Evolutionary conservation across 805 yeast species (phyloP).

Genomic region (Monosporozyma servazzii): DNA sequence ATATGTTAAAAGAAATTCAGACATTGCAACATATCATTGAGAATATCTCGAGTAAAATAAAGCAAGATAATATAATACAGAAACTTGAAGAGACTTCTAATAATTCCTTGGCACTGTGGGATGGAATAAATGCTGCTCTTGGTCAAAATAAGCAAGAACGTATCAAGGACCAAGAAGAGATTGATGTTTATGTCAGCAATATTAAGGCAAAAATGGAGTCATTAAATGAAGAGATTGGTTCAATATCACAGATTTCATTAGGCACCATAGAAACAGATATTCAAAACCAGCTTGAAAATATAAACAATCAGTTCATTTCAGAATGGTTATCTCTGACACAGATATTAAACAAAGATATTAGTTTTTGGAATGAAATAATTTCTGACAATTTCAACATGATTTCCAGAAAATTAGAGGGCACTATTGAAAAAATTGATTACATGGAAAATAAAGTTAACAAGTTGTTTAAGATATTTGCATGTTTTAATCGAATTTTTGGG

Average conservation of each 20-base stretch:
- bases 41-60: background rate
- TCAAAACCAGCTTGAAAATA: constrained; percentile 23
- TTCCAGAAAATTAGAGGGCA: background rate
- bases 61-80: background rate
- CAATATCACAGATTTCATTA: background rate
- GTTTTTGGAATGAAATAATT: constrained; percentile 10
- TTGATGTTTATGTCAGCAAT: background rate
- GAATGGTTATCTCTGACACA: constrained; percentile 10
- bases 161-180: background rate
- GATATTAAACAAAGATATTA: constrained; percentile 8
- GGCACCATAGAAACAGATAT: background rate
- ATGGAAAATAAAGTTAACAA: background rate
- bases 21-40: background rate
- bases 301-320: constrained; percentile 18
- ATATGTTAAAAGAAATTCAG: background rate
- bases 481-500: background rate
- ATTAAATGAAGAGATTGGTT: constrained; percentile 1
- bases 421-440: constrained; percentile 1
- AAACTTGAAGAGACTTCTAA: background rate
- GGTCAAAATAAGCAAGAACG: background rate
- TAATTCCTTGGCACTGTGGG: background rate
- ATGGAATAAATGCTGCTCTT: background rate
- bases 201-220: constrained; percentile 8
- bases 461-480: background rate
- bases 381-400: background rate